Evolutionary conservation across 306 rosid species (phyloP).

Genomic region (Chamaecrista fasciculata): DNA sequence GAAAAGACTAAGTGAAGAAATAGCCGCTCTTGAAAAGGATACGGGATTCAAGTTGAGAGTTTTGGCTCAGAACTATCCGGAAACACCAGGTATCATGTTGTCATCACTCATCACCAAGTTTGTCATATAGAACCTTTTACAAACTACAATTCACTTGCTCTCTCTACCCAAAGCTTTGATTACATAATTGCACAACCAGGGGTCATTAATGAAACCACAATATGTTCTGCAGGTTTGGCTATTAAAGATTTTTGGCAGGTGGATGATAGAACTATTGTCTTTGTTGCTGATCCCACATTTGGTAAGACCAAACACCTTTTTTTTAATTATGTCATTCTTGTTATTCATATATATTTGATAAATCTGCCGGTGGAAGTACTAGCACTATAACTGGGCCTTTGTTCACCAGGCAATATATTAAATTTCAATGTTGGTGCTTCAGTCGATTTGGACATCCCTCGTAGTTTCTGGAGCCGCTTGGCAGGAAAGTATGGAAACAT

Average conservation of each 20-base stretch:
- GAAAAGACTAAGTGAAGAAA: conserved; percentile 69
- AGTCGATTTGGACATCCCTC: conserved; percentile 84
- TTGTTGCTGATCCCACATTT: conserved; percentile 98
- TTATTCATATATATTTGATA: background rate
- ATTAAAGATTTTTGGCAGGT: conserved; percentile 91
- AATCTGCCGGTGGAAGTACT: background rate
- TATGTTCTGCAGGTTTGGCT: conserved; percentile 68
- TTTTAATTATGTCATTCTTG: background rate
- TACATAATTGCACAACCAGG: background rate
- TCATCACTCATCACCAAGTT: conserved; percentile 16
- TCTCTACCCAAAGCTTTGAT: background rate
- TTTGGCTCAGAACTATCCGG: conserved; percentile 94
- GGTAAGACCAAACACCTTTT: conserved; percentile 47
- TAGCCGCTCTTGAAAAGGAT: conserved; percentile 63
- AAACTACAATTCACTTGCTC: background rate
- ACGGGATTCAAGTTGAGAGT: conserved; percentile 88
- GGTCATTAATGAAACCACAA: background rate
- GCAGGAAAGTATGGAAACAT: conserved; percentile 94
- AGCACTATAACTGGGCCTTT: background rate
- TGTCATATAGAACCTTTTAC: background rate
- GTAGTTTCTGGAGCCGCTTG: conserved; percentile 95
- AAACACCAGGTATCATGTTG: conserved; percentile 66
- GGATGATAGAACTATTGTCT: conserved; percentile 94
- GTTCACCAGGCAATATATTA: conserved; percentile 76
- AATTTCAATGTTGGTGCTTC: conserved; percentile 92